Base-by-base conservation (phyloP, 768 basidiomycete genomes). In the Royoungia palumana region DNA sequence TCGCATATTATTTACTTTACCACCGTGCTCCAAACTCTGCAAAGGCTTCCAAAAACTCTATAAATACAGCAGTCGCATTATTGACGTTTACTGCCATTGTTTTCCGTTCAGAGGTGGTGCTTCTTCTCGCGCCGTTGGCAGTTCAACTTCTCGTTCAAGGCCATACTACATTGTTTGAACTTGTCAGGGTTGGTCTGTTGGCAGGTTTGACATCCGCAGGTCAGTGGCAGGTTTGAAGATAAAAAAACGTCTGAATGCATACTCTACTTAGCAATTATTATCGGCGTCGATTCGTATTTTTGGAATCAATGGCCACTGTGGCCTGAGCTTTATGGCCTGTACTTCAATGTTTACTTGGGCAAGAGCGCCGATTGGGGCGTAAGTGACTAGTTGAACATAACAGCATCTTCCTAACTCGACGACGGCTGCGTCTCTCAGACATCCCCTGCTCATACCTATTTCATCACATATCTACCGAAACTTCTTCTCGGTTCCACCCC, bases 301-400 rank as follows among this genome's bases (percentile, higher is more conserved):
- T 97, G 95, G 93, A 62, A 75, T 45, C 70, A 69, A 56, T 77
- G 71, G 58, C 74, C 80, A 5, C 62, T 94, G 0, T 97, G 94
- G 94, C 94, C 96, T 0, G 96, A 98, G 63, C 71, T 89, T 14
- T 74, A 80, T 2, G 77, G 81, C 0, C 54, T 94, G 11, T 83
- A 82, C 54, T 99, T 91, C 72, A 99, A 98, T 61, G 80, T 97
- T 21, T 70, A 85, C 6, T 68, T 91, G 62, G 93, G 94, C 13
- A 93, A 95, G 65, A 85, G 87, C 22, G 70, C 83, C 0, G 83
- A 94, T 17, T 99, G 96, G 96, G 96, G 96, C 54, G 91, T 95
- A 65, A 55, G 88, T 76, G 19, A 20, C 17, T 46, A 24, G 24
- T 37, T 6, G 3, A 16, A 47, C 13, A 20, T 50, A 28, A 43